phyloP scores from a whole-genome alignment of 1,139 yeast genomes.

The Hyphopichia khmerensis region DNA sequence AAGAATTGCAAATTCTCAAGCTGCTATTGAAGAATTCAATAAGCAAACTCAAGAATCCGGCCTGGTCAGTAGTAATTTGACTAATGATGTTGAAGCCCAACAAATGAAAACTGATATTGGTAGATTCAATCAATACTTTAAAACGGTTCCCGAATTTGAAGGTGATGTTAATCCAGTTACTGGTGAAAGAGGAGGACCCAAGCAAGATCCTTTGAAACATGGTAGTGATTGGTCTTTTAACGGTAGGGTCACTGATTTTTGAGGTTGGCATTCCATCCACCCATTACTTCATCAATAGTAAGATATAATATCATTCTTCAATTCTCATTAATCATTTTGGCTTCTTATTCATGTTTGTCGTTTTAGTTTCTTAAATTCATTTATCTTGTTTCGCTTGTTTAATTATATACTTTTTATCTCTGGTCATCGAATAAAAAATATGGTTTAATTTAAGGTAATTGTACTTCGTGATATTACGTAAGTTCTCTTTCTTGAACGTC shows the following conservation, averaged over 20 bases:
- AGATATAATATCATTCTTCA: no score
- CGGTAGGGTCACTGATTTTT: conserved; percentile 92
- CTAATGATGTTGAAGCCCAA: conserved; percentile 18
- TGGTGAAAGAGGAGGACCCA: conserved; percentile 98
- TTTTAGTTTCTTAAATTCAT: no score
- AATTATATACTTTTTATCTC: no score
- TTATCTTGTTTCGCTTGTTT: no score
- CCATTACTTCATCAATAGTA: no score
- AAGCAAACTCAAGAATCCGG: conserved; percentile 7
- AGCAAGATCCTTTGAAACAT: conserved; percentile 91
- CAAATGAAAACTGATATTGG: conserved; percentile 54
- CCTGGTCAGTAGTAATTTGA: conserved; percentile 24
- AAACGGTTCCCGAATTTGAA: conserved; percentile 90
- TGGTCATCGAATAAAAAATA: no score
- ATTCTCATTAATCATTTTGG: no score
- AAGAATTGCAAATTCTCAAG: conserved; percentile 75
- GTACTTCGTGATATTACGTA: no score
- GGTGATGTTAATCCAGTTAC: conserved; percentile 92
- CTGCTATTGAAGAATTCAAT: conserved; percentile 76
- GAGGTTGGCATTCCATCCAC: no score
- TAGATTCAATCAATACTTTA: conserved; percentile 62
- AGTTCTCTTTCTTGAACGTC: no score
- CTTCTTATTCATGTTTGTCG: no score
- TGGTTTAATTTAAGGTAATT: no score
- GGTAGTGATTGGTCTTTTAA: conserved; percentile 89